Conservation (phyloP, 2,329 filamentous ascomycete genomes). For the Rhynchosporium agropyri region DNA sequence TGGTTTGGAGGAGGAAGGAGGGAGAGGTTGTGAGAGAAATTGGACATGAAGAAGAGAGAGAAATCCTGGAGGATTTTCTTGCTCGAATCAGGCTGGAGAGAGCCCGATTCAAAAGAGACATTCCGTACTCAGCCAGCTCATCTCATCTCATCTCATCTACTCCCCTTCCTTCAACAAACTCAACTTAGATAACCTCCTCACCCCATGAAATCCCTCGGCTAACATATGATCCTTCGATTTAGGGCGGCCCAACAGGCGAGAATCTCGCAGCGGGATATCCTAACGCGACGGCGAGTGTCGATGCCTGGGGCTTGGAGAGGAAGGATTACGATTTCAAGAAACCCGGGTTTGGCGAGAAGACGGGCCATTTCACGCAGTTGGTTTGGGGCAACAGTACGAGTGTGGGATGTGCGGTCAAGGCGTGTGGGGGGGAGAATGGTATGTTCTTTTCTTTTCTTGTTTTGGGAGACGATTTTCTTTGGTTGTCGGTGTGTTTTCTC, state of each 20-base stretch:
- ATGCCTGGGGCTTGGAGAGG: slow-evolving; percentile 67
- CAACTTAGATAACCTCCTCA: not conserved
- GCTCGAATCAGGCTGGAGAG: too few species aligned
- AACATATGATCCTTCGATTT: not conserved
- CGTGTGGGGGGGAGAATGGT: slow-evolving; percentile 48
- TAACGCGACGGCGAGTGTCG: slow-evolving; percentile 61
- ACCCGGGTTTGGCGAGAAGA: slow-evolving; percentile 59
- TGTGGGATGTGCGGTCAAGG: slow-evolving; percentile 55
- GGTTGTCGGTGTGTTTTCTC: too few species aligned
- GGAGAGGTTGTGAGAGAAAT: too few species aligned
- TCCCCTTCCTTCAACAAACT: too few species aligned
- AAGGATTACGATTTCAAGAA: slow-evolving; percentile 59
- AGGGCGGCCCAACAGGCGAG: slow-evolving; percentile 69
- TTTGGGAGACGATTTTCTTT: not conserved
- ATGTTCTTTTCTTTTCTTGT: slow-evolving; percentile 20
- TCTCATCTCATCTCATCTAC: too few species aligned
- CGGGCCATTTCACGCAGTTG: slow-evolving; percentile 74
- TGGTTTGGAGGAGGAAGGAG: too few species aligned
- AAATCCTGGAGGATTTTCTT: not conserved
- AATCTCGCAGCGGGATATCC: slow-evolving; percentile 71
- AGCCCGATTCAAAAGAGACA: too few species aligned
- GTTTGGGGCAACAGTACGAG: slow-evolving; percentile 67
- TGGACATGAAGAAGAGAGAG: not conserved
- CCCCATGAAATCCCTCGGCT: not conserved
- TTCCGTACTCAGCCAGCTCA: too few species aligned